These are phyloP conservation scores for Triticum turgidum DNA, from an alignment of 176 grass and related monocot genomes.

Conservation along the genomic window DNA sequence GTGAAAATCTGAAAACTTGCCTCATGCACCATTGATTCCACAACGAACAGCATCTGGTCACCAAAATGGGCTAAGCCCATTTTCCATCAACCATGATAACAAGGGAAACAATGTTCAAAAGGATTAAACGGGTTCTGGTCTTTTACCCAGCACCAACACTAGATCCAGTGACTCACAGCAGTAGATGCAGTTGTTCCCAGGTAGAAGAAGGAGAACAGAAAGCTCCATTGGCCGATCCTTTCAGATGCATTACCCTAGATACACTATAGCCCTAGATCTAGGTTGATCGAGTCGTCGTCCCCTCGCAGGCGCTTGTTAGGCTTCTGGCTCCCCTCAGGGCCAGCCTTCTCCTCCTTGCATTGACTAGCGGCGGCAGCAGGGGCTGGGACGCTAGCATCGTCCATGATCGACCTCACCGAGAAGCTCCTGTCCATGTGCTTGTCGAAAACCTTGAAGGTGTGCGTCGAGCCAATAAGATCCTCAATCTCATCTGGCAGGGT, in stretches of 20 bases:
- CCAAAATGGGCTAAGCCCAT: neutral
- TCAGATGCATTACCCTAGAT: neutral
- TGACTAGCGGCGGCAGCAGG: neutral
- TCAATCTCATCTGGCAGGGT: neutral
- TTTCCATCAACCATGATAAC: neutral
- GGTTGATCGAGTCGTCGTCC: neutral
- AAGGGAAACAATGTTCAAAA: too few species aligned
- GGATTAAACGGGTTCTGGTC: too few species aligned
- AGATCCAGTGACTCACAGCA: neutral
- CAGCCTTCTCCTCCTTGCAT: neutral
- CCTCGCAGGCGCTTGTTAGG: neutral
- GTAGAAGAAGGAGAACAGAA: neutral
- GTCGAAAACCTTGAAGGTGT: neutral
- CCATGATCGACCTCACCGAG: neutral
- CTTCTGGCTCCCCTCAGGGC: neutral
- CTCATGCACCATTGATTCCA: too few species aligned
- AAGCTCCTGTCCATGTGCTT: neutral
- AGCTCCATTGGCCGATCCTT: neutral
- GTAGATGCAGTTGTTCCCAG: neutral
- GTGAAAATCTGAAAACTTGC: too few species aligned
- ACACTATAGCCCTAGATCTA: neutral
- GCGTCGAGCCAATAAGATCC: conserved; percentile 12
- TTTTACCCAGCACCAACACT: neutral
- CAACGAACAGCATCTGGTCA: neutral
- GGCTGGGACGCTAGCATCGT: neutral